These are phyloP conservation scores for Russula sp. DNA, from an alignment of 768 basidiomycete genomes.

Conservation along the genomic window DNA sequence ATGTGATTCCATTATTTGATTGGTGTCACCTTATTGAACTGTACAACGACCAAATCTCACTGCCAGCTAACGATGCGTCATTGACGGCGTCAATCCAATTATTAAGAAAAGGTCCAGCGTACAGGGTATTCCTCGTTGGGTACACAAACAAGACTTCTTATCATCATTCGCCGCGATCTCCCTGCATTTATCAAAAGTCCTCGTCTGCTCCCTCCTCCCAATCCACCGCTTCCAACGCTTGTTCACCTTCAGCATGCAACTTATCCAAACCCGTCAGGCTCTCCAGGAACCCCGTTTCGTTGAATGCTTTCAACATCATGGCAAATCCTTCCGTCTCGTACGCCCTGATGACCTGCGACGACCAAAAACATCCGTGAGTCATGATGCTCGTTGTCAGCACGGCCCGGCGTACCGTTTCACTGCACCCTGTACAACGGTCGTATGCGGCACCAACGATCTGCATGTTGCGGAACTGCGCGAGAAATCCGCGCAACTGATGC, in stretches of 20 bases:
- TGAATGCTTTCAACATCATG: slow-evolving; percentile 78
- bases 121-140: neutral
- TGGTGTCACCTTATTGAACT: too few relatives aligned
- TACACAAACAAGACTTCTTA: neutral
- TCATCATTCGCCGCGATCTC: neutral
- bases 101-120: neutral
- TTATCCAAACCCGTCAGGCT: slow-evolving; percentile 53
- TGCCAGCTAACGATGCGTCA: too few relatives aligned
- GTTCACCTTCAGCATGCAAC: slow-evolving; percentile 53
- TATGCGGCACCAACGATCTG: slow-evolving; percentile 85
- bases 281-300: slow-evolving; percentile 78
- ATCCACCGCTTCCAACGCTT: slow-evolving; percentile 47
- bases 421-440: slow-evolving; percentile 87
- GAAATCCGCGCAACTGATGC: slow-evolving; percentile 89
- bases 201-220: slow-evolving; percentile 46
- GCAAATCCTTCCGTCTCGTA: slow-evolving; percentile 80
- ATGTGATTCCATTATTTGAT: too few relatives aligned
- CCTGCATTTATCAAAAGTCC: slow-evolving; percentile 30
- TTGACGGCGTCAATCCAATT: too few relatives aligned
- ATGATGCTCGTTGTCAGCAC: neutral
- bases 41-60: too few relatives aligned
- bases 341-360: slow-evolving; percentile 64
- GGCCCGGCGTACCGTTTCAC: slow-evolving; percentile 56
- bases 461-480: slow-evolving; percentile 82
- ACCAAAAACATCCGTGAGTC: neutral